Evolutionary conservation across 192 early-diverging fungal genomes (phyloP).

Genomic region (Entomortierella lignicola): DNA sequence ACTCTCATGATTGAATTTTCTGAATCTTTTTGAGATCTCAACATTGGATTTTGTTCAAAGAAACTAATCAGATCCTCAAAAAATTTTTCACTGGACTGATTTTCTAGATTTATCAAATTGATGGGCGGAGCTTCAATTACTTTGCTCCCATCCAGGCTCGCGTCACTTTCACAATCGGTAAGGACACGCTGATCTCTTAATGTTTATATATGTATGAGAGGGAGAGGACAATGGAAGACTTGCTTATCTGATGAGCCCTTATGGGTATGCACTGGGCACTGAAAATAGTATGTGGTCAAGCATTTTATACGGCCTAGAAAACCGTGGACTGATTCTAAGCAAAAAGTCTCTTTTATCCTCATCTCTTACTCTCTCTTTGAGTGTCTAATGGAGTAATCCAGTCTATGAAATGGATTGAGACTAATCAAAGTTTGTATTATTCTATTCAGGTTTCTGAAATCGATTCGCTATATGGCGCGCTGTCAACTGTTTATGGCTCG

Average conservation of each 20-base stretch:
- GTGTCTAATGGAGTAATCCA: no score
- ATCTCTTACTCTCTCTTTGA: no score
- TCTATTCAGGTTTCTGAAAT: slow-evolving; percentile 2
- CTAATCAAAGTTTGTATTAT: no score
- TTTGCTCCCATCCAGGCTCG: no score
- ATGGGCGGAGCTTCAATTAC: no score
- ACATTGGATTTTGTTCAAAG: no score
- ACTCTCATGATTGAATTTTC: slow-evolving; percentile 4
- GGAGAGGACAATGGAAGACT: neutral
- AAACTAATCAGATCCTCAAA: neutral
- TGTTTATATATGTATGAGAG: neutral
- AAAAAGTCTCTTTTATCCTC: neutral
- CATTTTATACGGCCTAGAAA: slow-evolving; percentile 63
- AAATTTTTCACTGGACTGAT: neutral
- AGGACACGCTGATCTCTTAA: neutral
- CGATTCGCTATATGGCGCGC: no score
- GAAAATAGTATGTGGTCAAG: slow-evolving; percentile 61
- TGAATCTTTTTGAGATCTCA: neutral
- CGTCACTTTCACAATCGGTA: slow-evolving; percentile 12
- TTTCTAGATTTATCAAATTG: neutral
- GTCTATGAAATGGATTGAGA: no score
- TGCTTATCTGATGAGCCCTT: slow-evolving; percentile 35
- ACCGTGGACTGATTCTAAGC: slow-evolving; percentile 58
- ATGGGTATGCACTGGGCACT: slow-evolving; percentile 76
- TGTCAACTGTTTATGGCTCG: no score